Base-by-base conservation (phyloP, 805 yeast genomes). In the Spathaspora arborariae region DNA sequence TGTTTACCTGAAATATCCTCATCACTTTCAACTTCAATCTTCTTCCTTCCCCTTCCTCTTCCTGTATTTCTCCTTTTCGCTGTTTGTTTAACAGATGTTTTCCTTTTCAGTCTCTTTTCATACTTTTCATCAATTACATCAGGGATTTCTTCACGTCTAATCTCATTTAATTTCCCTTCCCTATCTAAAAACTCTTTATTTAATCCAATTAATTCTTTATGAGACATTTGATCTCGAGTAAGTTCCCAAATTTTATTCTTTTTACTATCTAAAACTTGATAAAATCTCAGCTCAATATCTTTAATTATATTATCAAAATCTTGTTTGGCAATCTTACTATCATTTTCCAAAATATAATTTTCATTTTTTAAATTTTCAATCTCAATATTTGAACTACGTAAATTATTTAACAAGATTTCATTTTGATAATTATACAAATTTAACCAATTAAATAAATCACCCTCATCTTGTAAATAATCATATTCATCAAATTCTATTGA, bases 201-300 rank as follows among this genome's bases (percentile, higher is more conserved):
- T 16, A 61, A 42, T 2, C 51, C 51, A 22, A 42, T 54, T 20
- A 61, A 30, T 34, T 37, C 30, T 2, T 20, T 13, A 2, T 24
- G 34, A 16, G 38, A 27, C n/a, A 35, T 30, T 15, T 24, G 5
- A 24, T 41, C 39, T 5, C 41, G 24, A 18, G 51, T 44, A 33
- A 69, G 59, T 33, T 62, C 55, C 58, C 64, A 53, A 15, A 65
- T 67, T 46, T 50, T 59, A 36, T 56, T 59, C 47, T 67, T 67
- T 46, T 67, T 67, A 10, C 62, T 44, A 48, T 62, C 59, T 20
- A 67, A 54, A 10, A 64, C 49, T 38, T 53, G 56, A 27, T 59
- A 57, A 42, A 65, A 65, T 47, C 62, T 61, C 9, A 41, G 43
- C 45, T 64, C 62, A 46, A 64, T 66, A 8, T 56, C 49, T 9